A percentile compares a stretch with the other conserved stretches of the same genome.
Evolutionary conservation across 257 asterid species (phyloP).

Genomic region (Nicotiana otophora): DNA sequence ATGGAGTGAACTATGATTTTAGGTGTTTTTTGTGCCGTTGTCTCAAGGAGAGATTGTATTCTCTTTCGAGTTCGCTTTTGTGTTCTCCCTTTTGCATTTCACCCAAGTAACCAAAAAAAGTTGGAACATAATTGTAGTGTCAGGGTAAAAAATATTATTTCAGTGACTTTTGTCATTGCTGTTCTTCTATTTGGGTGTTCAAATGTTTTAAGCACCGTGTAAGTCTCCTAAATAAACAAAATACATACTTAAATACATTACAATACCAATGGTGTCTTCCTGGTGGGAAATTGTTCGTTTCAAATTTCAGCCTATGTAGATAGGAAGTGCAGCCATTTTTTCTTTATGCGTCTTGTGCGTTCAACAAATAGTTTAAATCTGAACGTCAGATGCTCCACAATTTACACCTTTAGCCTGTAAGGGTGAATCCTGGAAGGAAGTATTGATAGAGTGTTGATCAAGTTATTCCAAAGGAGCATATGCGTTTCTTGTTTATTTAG

Average conservation of each 20-base stretch:
- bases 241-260: background rate
- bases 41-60: conserved; percentile 5
- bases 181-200: background rate
- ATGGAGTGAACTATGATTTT: conserved; percentile 1
- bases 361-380: background rate
- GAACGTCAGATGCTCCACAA: background rate
- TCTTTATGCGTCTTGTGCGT: background rate
- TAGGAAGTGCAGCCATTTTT: background rate
- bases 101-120: background rate
- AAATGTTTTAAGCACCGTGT: background rate
- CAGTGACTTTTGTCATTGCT: background rate
- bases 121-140: background rate
- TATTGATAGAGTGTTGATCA: conserved; percentile 37
- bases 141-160: background rate
- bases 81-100: background rate
- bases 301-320: background rate
- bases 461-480: conserved; percentile 63
- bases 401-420: background rate
- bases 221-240: background rate
- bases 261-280: background rate
- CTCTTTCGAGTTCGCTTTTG: background rate
- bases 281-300: background rate
- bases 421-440: background rate
- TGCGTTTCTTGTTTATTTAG: conserved; percentile 48
- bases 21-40: background rate